Base-by-base conservation (phyloP, 2,329 filamentous ascomycete species). In the Elsinoe fawcettii region DNA sequence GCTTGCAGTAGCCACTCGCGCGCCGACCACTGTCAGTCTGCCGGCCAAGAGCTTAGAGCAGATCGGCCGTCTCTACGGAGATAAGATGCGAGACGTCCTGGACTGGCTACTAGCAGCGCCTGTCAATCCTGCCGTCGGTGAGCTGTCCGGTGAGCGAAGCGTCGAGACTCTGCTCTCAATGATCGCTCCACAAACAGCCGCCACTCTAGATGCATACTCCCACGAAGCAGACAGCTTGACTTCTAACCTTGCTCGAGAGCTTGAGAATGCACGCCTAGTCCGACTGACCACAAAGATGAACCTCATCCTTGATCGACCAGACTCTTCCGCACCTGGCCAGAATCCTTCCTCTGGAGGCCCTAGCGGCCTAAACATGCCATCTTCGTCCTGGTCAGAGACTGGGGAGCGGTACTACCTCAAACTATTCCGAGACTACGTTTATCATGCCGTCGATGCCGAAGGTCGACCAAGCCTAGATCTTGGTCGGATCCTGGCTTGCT, bases 351-450 rank as follows among this genome's bases (percentile, higher is more conserved):
- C 37, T 63, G 67, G 1, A 56, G 67, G 1, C 55, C 69, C 51
- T 37, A 27, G 23, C 6, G 37, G 46, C 9, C 61, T 66, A 9
- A 69, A 69, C 55, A 65, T 69, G 56, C 63, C 66, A 18, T 67
- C 66, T 5, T 59, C 63, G 12, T 62, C 68, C 2, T 99, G 93
- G 92, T 88, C 90, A 3, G 92, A 97, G 70, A 93, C 88, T 49
- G 92, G 92, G 23, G 90, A 96, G 66, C 83, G 91, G 25, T 97
- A 96, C 70, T 87, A 89, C 68, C 78, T 99, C 62, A 96, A 96
- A 73, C 80, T 99, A 7, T 97, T 97, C 77, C 83, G 93, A 51
- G 93, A 99, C 72, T 97, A 95, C 66, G 89, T 96, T 39, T 99
- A 97, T 73, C 93, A 99, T 70, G 91, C 95, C 67, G 90, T 96